Evolutionary conservation across 2,329 filamentous ascomycete species (phyloP).

Genomic region (Sporothrix pallida): DNA sequence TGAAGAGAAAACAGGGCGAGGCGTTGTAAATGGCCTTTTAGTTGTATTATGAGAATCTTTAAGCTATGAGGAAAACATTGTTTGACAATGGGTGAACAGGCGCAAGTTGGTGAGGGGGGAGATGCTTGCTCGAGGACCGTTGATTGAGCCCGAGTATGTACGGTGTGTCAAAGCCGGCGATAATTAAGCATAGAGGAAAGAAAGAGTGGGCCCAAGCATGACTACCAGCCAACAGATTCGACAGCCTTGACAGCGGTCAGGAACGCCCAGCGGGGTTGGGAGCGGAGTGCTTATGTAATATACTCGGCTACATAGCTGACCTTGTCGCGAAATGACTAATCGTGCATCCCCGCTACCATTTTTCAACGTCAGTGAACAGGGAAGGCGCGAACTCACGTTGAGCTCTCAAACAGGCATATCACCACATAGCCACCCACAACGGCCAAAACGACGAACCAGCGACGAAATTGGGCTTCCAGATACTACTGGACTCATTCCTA

Average conservation of each 20-base stretch:
- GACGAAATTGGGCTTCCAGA: not conserved
- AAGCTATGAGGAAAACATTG: too few relatives aligned
- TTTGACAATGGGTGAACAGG: not conserved
- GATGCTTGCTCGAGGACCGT: not conserved
- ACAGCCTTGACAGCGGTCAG: not conserved
- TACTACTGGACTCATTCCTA: not conserved
- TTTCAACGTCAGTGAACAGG: constrained; percentile 13
- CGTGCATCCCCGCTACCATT: not conserved
- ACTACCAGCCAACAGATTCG: not conserved
- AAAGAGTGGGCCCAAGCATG: not conserved
- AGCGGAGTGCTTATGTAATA: not conserved
- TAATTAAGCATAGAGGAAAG: not conserved
- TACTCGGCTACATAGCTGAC: accelerated
- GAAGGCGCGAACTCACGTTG: constrained; percentile 1
- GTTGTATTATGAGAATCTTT: too few relatives aligned
- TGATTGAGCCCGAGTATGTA: not conserved
- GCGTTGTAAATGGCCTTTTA: too few relatives aligned
- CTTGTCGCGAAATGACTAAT: not conserved
- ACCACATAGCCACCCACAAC: not conserved
- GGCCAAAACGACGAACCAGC: not conserved
- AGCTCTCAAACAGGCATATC: not conserved
- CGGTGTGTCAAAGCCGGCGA: not conserved
- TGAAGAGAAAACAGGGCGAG: too few relatives aligned
- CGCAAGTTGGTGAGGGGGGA: not conserved
- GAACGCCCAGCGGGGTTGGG: not conserved